phyloP scores from a whole-genome alignment of 208 protist genomes.

The Histomonas meleagridis region DNA sequence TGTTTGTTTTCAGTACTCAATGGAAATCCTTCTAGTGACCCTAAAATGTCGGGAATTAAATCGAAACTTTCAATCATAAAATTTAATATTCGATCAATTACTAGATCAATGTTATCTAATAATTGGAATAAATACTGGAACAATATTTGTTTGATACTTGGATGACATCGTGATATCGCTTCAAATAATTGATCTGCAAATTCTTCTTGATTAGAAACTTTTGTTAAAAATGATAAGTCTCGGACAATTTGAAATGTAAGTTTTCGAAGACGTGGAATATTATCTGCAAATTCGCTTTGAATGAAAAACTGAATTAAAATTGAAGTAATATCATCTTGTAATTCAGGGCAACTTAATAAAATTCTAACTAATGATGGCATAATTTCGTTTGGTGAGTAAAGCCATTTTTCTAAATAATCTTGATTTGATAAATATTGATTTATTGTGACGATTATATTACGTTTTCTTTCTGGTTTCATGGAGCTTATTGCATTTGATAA shows the following conservation, averaged over 20 bases:
- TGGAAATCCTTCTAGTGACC: not conserved
- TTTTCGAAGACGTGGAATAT: not conserved
- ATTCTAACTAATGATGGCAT: not conserved
- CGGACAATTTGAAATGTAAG: not conserved
- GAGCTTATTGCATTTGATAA: no score
- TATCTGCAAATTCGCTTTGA: not conserved
- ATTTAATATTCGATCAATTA: not conserved
- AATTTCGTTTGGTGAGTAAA: not conserved
- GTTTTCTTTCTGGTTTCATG: no score
- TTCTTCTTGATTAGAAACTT: not conserved
- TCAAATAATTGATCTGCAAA: not conserved
- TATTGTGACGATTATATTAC: no score
- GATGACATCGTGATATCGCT: not conserved
- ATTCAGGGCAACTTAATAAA: not conserved
- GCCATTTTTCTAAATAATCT: not conserved
- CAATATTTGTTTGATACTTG: not conserved
- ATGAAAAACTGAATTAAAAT: not conserved
- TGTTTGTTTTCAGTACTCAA: not conserved
- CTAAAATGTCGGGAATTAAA: not conserved
- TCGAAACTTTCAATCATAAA: not conserved
- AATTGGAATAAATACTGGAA: not conserved
- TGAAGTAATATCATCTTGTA: not conserved
- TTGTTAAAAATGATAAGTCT: not conserved
- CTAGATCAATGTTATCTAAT: not conserved
- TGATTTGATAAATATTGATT: not conserved